Conservation (phyloP, 352 stramenopile genomes). For the Blastocystis sp. region DNA sequence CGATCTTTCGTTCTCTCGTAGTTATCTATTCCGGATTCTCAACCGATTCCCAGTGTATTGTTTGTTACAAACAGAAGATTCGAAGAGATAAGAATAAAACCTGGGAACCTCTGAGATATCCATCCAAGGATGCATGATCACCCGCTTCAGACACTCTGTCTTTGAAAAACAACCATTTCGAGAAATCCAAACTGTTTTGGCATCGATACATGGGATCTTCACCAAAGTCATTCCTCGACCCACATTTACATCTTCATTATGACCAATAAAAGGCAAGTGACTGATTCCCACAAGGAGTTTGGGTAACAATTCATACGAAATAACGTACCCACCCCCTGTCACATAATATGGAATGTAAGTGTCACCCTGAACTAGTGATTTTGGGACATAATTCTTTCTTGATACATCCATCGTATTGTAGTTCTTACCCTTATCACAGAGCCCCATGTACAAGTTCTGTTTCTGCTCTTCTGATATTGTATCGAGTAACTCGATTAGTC, state of each 20-base stretch:
- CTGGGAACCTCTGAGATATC: not conserved
- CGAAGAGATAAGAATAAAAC: constrained; percentile 13
- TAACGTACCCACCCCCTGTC: constrained; percentile 34
- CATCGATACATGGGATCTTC: not conserved
- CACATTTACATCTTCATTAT: constrained; percentile 55
- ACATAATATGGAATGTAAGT: constrained; percentile 35
- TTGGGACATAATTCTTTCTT: constrained; percentile 41
- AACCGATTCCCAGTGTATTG: not conserved
- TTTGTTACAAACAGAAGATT: constrained; percentile 18
- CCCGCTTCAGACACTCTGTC: not conserved
- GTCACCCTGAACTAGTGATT: not conserved
- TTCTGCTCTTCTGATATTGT: not conserved
- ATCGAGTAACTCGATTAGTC: not conserved
- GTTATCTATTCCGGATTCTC: not conserved
- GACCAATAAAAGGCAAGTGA: constrained; percentile 40
- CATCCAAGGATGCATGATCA: constrained; percentile 17
- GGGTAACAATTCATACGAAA: constrained; percentile 34
- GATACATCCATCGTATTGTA: not conserved
- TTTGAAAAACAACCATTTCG: constrained; percentile 7
- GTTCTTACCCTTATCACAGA: not conserved
- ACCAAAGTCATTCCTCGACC: constrained; percentile 28
- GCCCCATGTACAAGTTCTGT: constrained; percentile 29
- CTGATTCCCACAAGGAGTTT: constrained; percentile 2
- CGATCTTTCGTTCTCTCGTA: not conserved
- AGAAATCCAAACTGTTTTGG: not conserved